Evolutionary conservation across 352 stramenopile genomes (phyloP).

Genomic region (Globisporangium rhizosaccharum): DNA sequence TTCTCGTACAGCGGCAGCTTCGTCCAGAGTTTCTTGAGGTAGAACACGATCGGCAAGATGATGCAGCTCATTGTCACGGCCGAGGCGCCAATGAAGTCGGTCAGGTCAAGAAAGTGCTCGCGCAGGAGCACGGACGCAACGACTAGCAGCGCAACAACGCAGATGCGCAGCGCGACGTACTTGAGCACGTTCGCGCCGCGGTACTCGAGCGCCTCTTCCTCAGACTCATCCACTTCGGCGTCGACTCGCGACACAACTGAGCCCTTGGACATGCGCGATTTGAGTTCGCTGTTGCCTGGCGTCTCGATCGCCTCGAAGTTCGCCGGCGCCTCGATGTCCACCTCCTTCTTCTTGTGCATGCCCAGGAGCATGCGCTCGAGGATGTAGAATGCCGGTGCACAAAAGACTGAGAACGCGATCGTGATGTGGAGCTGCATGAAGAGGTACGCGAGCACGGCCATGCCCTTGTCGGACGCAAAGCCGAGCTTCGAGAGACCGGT

Average conservation of each 20-base stretch:
- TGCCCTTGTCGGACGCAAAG: conserved; percentile 9
- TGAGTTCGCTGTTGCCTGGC: neutral
- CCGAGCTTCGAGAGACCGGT: conserved; percentile 24
- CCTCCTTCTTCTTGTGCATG: conserved; percentile 13
- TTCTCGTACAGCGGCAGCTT: conserved; percentile 19
- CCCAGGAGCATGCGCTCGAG: conserved; percentile 20
- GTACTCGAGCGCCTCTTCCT: conserved; percentile 23
- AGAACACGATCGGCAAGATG: conserved; percentile 29
- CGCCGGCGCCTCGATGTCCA: neutral
- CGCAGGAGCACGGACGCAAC: conserved; percentile 33
- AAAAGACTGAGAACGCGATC: conserved; percentile 24
- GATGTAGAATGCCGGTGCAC: conserved; percentile 16
- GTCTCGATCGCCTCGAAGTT: conserved; percentile 5
- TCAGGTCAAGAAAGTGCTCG: conserved; percentile 36
- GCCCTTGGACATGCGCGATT: conserved; percentile 6
- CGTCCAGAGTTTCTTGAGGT: conserved; percentile 16
- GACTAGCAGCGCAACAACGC: conserved; percentile 28
- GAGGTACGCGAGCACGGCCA: conserved; percentile 14
- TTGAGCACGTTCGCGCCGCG: conserved; percentile 18
- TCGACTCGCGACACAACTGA: conserved; percentile 19
- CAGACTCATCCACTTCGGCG: conserved; percentile 9
- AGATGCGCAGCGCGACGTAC: conserved; percentile 19
- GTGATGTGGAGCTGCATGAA: conserved; percentile 26
- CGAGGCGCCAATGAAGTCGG: conserved; percentile 35
- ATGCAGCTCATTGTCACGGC: conserved; percentile 43